Conservation (phyloP, 192 early-diverging fungal genomes). For the Coemansia sp. region DNA sequence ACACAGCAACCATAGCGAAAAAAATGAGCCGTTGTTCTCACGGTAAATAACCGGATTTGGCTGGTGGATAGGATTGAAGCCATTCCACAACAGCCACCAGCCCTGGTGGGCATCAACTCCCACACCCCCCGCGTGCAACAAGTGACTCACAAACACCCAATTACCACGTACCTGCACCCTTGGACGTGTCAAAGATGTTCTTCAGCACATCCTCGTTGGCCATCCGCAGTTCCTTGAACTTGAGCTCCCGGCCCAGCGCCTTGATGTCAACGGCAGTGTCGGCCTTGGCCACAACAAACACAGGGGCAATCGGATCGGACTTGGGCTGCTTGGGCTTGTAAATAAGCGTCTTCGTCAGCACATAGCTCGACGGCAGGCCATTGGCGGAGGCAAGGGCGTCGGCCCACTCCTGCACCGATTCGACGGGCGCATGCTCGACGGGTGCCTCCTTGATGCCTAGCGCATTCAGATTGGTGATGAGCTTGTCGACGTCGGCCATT, state of each 20-base stretch:
- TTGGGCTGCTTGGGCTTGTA: slow-evolving; percentile 75
- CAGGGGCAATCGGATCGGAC: slow-evolving; percentile 53
- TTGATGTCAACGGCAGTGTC: slow-evolving; percentile 50
- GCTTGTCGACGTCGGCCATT: slow-evolving; percentile 31
- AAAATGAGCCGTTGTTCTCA: neutral
- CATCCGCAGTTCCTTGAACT: slow-evolving; percentile 67
- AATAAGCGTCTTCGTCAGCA: slow-evolving; percentile 67
- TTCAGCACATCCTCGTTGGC: slow-evolving; percentile 63
- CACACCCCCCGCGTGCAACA: neutral
- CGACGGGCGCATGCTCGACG: slow-evolving; percentile 52
- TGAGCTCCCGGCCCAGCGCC: slow-evolving; percentile 50
- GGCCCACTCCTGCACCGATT: slow-evolving; percentile 56
- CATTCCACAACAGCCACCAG: no score
- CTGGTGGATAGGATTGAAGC: no score
- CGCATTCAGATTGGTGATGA: slow-evolving; percentile 32
- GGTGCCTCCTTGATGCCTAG: slow-evolving; percentile 35
- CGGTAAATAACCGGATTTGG: no score
- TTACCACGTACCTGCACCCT: slow-evolving; percentile 53
- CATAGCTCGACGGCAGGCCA: slow-evolving; percentile 24
- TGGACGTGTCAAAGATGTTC: slow-evolving; percentile 50
- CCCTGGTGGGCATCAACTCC: neutral
- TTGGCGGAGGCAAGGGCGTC: slow-evolving; percentile 28
- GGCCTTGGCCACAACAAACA: slow-evolving; percentile 59
- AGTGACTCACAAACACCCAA: neutral
- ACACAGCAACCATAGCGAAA: neutral